Conservation (phyloP, 163 green algal genomes). For the Coccomyxa subellipsoidea region DNA sequence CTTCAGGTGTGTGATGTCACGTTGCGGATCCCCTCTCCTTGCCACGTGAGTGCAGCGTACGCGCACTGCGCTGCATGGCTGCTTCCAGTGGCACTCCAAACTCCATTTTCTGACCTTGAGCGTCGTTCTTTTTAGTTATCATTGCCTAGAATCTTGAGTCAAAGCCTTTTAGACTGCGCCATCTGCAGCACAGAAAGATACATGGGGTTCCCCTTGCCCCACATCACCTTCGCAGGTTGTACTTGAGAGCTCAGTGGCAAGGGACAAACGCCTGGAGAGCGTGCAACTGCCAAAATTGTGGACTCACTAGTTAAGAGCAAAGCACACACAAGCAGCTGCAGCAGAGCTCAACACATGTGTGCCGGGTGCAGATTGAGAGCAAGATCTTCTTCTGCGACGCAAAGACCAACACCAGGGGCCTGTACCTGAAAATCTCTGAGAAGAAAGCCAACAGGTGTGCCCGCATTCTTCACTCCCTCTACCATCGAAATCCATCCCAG, state of each 20-base stretch:
- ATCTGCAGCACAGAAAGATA: no score
- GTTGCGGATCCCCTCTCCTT: background rate
- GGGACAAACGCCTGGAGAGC: no score
- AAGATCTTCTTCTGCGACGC: slow-evolving; percentile 8
- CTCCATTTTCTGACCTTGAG: background rate
- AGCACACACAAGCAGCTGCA: no score
- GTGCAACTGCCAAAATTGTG: no score
- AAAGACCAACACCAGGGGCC: background rate
- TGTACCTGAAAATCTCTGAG: background rate
- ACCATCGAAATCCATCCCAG: no score
- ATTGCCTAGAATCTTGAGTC: no score
- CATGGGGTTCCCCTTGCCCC: no score
- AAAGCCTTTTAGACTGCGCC: no score
- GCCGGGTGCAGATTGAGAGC: background rate
- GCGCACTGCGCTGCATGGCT: background rate
- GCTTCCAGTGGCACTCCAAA: background rate
- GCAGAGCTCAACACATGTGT: background rate
- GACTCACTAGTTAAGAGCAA: no score
- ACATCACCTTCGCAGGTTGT: no score
- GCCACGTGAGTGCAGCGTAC: background rate
- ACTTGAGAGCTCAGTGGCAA: no score
- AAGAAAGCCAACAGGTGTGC: slow-evolving; percentile 11
- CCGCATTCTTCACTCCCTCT: no score
- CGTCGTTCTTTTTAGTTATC: background rate
- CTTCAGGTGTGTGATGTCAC: background rate